phyloP scores from a whole-genome alignment of 2,329 filamentous ascomycete genomes.

The Fusarium virguliforme region DNA sequence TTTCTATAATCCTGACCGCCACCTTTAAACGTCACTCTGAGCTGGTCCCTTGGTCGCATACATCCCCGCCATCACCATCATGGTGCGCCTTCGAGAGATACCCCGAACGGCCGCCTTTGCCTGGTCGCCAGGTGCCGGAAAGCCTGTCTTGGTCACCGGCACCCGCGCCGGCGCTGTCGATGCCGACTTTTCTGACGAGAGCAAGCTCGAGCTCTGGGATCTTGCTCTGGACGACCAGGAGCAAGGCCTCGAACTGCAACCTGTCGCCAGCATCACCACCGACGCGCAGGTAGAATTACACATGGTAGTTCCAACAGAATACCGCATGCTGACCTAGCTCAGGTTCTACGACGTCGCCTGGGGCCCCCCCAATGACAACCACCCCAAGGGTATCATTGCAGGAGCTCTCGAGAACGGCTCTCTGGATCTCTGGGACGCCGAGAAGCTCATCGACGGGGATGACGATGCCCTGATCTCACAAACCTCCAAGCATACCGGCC shows the following conservation, averaged over 20 bases:
- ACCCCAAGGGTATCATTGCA: constrained; percentile 90
- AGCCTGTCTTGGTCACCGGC: constrained; percentile 90
- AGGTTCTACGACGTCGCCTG: constrained; percentile 99
- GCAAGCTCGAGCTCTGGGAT: constrained; percentile 97
- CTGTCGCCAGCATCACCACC: constrained; percentile 85
- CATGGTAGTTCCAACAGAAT: constrained; percentile 26
- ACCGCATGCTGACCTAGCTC: constrained; percentile 40
- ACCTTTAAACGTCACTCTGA: constrained; percentile 42
- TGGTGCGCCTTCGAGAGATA: constrained; percentile 98
- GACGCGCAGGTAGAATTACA: constrained; percentile 83
- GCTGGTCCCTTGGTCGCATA: constrained; percentile 47
- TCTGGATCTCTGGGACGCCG: constrained; percentile 93
- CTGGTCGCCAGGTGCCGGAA: constrained; percentile 87
- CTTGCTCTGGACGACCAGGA: constrained; percentile 84
- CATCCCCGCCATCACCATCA: constrained; percentile 64
- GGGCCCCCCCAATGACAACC: constrained; percentile 84
- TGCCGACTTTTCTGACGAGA: constrained; percentile 97
- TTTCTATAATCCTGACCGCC: constrained; percentile 36
- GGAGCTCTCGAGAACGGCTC: constrained; percentile 96
- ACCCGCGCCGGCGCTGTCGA: constrained; percentile 96
- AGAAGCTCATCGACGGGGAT: constrained; percentile 71
- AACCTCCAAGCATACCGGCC: constrained; percentile 91
- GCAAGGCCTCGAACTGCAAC: constrained; percentile 86
- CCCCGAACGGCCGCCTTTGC: constrained; percentile 97
- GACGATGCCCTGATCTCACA: constrained; percentile 86